Evolutionary conservation across 192 early-diverging fungal species (phyloP).

Genomic region (Backusella luteola): DNA sequence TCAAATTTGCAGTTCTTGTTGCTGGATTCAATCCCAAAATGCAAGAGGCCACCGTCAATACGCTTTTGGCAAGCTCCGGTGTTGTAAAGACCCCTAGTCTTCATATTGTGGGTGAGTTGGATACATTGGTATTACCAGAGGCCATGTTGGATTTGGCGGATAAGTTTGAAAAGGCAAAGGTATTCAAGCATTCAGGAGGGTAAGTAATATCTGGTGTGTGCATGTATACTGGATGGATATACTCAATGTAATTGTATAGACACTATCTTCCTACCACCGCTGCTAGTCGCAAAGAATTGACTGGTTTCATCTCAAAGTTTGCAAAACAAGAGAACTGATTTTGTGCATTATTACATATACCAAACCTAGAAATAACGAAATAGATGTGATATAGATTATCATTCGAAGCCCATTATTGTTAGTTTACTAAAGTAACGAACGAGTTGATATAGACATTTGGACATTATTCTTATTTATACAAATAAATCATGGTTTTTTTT

Average conservation of each 20-base stretch:
- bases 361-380: neutral
- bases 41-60: neutral
- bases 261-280: constrained; percentile 9
- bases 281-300: constrained; percentile 7
- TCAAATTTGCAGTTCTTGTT: constrained; percentile 45
- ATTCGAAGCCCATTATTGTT: neutral
- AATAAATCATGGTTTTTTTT: too few relatives aligned
- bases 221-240: too few relatives aligned
- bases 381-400: neutral
- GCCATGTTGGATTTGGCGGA: constrained; percentile 4
- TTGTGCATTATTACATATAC: neutral
- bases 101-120: constrained; percentile 31
- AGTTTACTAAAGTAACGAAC: neutral
- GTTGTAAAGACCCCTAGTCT: constrained; percentile 25
- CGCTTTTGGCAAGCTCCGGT: neutral
- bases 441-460: too few relatives aligned
- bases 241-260: neutral
- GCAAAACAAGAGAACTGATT: neutral
- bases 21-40: constrained; percentile 32
- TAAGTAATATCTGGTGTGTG: neutral
- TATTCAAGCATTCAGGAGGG: constrained; percentile 30
- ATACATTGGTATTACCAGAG: constrained; percentile 31
- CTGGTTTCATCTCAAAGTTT: neutral
- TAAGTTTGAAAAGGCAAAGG: constrained; percentile 15
- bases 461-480: too few relatives aligned